Base-by-base conservation (phyloP, 345 rosid species). In the Reutealis trisperma region DNA sequence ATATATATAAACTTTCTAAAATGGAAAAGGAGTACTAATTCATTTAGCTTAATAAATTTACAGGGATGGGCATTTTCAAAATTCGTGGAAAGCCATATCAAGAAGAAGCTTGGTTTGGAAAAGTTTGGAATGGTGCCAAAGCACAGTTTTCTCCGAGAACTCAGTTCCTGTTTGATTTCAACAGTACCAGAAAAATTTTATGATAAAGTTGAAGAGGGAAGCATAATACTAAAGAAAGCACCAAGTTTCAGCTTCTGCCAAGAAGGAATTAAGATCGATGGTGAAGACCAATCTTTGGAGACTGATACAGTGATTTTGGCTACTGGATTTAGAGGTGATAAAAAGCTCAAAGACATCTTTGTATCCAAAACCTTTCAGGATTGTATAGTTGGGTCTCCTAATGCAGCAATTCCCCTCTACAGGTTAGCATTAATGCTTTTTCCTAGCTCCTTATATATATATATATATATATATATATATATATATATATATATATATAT, bases 51-150 rank as follows among this genome's bases (percentile, higher is more conserved):
- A 34, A 19, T 70, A 14, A 66, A 55, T 52, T 60, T 27, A 61
- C 78, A 85, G 86, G 80, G 85, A 82, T 80, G 82, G 87, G 77
- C 44, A 1, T 3, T 76, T 24, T 74, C 86, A 12, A 87, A 82
- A 65, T 81, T 87, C 0, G 79, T 87, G 1, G 87, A 85, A 45
- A 84, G 79, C 59, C 5, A 75, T 63, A 65, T 85, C 2, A 75
- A 74, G 76, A 54, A n/a, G 54, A 85, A 83, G 80, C 84, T 70
- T 41, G 81, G 54, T 3, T 52, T 84, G 75, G 75, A 54, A 37
- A 85, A 83, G 76, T 77, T 67, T 18, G 87, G 87, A 55, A 82
- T 87, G 88, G 87, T 85, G 24, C 87, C 90, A 0, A 84, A 80
- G 16, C 87, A 80, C 6, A 72, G 83, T 30, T 87, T 85, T 61